These are phyloP conservation scores for Beta lomatogona DNA, from an alignment of 179 eudicot genomes.

Conservation along the genomic window DNA sequence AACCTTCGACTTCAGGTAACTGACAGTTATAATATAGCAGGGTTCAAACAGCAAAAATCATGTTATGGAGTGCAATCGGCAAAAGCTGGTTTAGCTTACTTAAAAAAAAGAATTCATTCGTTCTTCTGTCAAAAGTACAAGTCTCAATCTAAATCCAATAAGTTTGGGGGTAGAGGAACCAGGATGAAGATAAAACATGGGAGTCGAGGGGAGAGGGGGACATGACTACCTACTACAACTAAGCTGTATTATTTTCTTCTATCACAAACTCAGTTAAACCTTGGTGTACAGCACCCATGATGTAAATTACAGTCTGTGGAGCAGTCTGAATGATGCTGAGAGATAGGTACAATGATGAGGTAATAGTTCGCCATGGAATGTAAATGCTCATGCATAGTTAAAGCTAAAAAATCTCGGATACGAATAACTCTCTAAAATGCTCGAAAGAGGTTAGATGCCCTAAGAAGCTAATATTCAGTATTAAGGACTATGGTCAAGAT, in stretches of 20 bases:
- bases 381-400: background rate
- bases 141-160: background rate
- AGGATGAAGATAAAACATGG: background rate
- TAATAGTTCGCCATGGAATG: background rate
- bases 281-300: background rate
- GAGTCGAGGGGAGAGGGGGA: background rate
- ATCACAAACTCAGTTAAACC: background rate
- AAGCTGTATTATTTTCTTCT: too few relatives aligned
- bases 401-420: background rate
- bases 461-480: background rate
- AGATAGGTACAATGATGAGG: background rate
- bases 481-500: background rate
- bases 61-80: background rate
- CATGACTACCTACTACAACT: too few relatives aligned
- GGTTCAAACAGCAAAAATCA: background rate
- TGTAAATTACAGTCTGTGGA: background rate
- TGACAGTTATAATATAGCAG: background rate
- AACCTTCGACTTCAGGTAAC: background rate
- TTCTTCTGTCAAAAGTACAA: too few relatives aligned
- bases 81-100: too few relatives aligned
- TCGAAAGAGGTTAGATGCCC: background rate
- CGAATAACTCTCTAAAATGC: background rate
- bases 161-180: background rate
- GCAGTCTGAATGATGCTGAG: background rate
- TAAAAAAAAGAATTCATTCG: too few relatives aligned